Percentiles rank a stretch among this genome's conserved stretches.
Conservation (phyloP, 495 filamentous ascomycete species). For the Daldinia decipiens region DNA sequence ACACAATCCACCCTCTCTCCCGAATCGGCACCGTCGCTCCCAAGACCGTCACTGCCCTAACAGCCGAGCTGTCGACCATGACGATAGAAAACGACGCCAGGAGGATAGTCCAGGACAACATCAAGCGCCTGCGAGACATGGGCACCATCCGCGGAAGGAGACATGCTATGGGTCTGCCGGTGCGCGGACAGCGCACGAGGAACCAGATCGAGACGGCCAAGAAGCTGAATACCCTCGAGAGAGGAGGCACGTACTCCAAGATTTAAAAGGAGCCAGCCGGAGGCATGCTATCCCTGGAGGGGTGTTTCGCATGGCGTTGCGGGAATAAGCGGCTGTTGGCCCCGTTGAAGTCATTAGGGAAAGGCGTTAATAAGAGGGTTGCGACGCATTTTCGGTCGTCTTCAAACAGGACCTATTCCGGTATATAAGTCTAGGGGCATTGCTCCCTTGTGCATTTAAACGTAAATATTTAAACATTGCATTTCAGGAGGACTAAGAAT, state of each 20-base stretch:
- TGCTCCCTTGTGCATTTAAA: conserved; percentile 38
- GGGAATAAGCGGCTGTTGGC: neutral
- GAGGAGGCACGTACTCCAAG: conserved; percentile 62
- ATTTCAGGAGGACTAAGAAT: conserved; percentile 9
- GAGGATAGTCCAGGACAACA: conserved; percentile 81
- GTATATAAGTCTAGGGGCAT: neutral
- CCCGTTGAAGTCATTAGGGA: neutral
- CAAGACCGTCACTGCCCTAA: conserved; percentile 79
- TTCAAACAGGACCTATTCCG: neutral
- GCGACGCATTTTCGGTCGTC: conserved; percentile 4
- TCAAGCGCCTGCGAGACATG: conserved; percentile 87
- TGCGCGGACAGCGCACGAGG: conserved; percentile 86
- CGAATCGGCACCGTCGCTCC: conserved; percentile 75
- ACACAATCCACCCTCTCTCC: conserved; percentile 83
- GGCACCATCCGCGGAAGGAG: conserved; percentile 88
- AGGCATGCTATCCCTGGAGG: neutral
- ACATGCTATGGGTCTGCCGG: conserved; percentile 89
- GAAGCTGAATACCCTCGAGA: conserved; percentile 81
- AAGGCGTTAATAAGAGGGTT: conserved; percentile 24
- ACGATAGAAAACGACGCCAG: conserved; percentile 91
- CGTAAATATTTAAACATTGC: conserved; percentile 22
- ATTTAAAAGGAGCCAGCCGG: conserved; percentile 7
- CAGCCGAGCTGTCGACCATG: conserved; percentile 87
- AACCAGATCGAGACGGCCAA: conserved; percentile 81
- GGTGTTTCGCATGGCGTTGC: neutral